These are phyloP conservation scores for Penicillium paradoxum DNA, from an alignment of 495 filamentous ascomycete species.

Conservation along the genomic window DNA sequence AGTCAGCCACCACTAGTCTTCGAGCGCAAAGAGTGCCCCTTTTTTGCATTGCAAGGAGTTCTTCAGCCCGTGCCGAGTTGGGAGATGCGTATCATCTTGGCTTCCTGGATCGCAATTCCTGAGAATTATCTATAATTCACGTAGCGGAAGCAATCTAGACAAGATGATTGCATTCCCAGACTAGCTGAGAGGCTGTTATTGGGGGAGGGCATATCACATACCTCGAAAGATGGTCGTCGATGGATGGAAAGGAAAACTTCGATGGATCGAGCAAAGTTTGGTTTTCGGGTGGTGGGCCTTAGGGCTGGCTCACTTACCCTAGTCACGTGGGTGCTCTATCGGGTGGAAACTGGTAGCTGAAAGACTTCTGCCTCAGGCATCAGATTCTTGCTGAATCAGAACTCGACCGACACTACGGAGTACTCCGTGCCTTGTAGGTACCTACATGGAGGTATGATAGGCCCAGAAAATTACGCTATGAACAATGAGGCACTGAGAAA, in stretches of 20 bases:
- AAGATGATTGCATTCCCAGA: conserved; percentile 46
- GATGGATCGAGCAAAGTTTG: conserved; percentile 12
- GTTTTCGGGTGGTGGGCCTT: conserved; percentile 33
- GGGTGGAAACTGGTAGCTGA: no score
- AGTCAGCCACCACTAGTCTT: conserved; percentile 81
- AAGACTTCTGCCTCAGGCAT: no score
- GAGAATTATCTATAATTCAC: conserved; percentile 8
- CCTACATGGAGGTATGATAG: no score
- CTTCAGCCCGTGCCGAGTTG: conserved; percentile 79
- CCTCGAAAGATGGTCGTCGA: conserved; percentile 37
- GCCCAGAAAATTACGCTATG: no score
- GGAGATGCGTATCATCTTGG: conserved; percentile 67
- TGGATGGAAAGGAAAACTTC: conserved; percentile 16
- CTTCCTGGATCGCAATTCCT: conserved; percentile 12
- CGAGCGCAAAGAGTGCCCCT: conserved; percentile 92
- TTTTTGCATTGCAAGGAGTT: conserved; percentile 66
- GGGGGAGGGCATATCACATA: conserved; percentile 35
- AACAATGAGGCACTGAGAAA: neutral
- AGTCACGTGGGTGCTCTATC: conserved; percentile 27
- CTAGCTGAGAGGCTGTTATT: conserved; percentile 45
- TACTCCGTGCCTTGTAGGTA: no score
- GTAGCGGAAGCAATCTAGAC: conserved; percentile 7
- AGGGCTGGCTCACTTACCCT: no score
- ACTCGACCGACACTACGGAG: no score
- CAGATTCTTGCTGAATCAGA: no score